Conservation (phyloP, 1,284 basidiomycete genomes). For the Leccinum subrobustum region DNA sequence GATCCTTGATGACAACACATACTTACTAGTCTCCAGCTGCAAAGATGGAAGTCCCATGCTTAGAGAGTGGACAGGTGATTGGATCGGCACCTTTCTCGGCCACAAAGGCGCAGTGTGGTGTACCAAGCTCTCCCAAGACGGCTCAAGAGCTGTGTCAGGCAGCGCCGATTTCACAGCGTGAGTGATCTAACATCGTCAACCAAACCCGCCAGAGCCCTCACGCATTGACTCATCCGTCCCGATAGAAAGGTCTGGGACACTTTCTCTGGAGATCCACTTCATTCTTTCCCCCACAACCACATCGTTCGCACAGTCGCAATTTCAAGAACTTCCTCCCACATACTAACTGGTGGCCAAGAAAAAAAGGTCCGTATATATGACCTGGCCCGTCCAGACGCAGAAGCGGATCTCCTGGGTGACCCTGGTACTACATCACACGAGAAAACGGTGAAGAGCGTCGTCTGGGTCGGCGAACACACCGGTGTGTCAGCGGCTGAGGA, state of each 20-base stretch:
- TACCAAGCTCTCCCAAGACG: slow-evolving; percentile 88
- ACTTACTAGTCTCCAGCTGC: slow-evolving; percentile 89
- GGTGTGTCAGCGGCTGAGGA: slow-evolving; percentile 93
- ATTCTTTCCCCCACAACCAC: slow-evolving; percentile 96
- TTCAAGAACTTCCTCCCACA: slow-evolving; percentile 61
- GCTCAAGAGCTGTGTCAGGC: slow-evolving; percentile 86
- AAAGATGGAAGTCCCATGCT: slow-evolving; percentile 98
- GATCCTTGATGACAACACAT: slow-evolving; percentile 79
- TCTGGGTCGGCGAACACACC: slow-evolving; percentile 87
- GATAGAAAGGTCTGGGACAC: slow-evolving; percentile 97
- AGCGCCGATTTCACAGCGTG: slow-evolving; percentile 98
- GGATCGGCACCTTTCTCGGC: slow-evolving; percentile 97
- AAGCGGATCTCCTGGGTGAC: slow-evolving; percentile 77
- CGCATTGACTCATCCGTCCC: slow-evolving; percentile 5
- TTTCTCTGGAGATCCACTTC: slow-evolving; percentile 80
- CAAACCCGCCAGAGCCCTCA: slow-evolving; percentile 7
- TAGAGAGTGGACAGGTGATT: slow-evolving; percentile 96
- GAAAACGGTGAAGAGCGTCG: slow-evolving; percentile 87
- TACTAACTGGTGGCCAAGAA: slow-evolving; percentile 95
- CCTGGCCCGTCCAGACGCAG: slow-evolving; percentile 79
- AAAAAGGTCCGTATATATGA: slow-evolving; percentile 98
- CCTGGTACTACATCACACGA: slow-evolving; percentile 70
- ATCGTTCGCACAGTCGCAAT: slow-evolving; percentile 96
- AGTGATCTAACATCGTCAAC: slow-evolving; percentile 32
- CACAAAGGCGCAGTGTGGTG: slow-evolving; percentile 99